These are phyloP conservation scores for Leccinum broughii DNA, from an alignment of 768 basidiomycete genomes.

Conservation along the genomic window DNA sequence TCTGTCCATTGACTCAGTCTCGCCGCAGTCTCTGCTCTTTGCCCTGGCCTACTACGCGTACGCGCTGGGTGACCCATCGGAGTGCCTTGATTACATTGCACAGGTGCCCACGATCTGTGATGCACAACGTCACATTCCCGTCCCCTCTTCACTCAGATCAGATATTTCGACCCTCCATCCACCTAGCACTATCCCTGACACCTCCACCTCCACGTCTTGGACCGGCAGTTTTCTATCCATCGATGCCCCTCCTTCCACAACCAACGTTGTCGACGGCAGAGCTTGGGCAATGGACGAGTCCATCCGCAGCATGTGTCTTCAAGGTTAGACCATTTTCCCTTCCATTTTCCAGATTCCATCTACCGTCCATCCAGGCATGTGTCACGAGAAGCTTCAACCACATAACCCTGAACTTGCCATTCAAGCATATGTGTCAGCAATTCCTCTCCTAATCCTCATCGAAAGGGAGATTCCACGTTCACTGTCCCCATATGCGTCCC, in stretches of 20 bases:
- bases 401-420: conserved; percentile 52
- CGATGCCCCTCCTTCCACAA: conserved; percentile 39
- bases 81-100: conserved; percentile 60
- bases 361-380: conserved; percentile 59
- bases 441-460: conserved; percentile 54
- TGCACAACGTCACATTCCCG: conserved; percentile 53
- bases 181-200: conserved; percentile 34
- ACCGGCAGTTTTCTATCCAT: conserved; percentile 51
- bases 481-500: conserved; percentile 25
- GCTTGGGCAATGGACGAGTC: conserved; percentile 74
- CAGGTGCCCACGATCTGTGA: conserved; percentile 56
- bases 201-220: conserved; percentile 51
- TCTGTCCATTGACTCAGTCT: conserved; percentile 8
- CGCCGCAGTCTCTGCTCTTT: conserved; percentile 61
- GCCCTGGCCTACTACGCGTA: conserved; percentile 80
- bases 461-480: conserved; percentile 46
- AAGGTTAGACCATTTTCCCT: conserved; percentile 50
- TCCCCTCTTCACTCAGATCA: conserved; percentile 43
- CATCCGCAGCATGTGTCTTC: conserved; percentile 73
- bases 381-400: conserved; percentile 59
- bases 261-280: conserved; percentile 67
- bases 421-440: conserved; percentile 52
- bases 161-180: conserved; percentile 40
- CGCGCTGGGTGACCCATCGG: conserved; percentile 63
- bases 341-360: neutral